phyloP scores from a whole-genome alignment of 352 stramenopile species.

The Saprolegnia parasitica region DNA sequence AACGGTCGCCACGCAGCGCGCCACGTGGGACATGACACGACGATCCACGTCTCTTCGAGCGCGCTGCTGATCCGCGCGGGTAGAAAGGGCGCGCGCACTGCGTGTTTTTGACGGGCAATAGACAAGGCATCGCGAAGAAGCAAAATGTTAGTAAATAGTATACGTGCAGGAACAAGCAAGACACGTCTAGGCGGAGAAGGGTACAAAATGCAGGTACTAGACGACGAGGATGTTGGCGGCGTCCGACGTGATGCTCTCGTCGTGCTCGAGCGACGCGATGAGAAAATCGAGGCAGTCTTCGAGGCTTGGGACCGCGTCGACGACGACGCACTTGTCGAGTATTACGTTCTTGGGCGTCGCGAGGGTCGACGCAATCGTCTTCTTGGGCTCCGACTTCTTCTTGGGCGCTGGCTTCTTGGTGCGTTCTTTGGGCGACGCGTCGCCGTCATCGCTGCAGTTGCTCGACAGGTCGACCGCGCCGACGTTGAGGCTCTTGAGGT shows the following conservation, averaged over 20 bases:
- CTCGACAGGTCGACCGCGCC: conserved; percentile 2
- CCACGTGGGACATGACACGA: conserved; percentile 3
- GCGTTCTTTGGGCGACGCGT: conserved; percentile 2
- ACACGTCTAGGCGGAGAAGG: background rate
- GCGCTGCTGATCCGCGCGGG: background rate
- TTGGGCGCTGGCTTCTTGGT: background rate
- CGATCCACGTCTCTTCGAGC: background rate
- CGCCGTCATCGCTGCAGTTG: conserved; percentile 6
- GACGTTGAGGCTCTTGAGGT: conserved; percentile 12
- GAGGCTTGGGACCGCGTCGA: conserved; percentile 35
- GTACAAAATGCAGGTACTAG: conserved; percentile 1
- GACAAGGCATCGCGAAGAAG: background rate
- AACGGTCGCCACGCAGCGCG: background rate
- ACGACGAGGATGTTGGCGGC: conserved; percentile 8
- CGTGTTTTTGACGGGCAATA: background rate
- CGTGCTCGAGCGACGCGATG: conserved; percentile 40
- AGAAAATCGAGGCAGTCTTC: conserved; percentile 55
- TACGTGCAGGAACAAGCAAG: background rate
- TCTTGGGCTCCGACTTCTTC: conserved; percentile 12
- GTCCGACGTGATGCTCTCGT: conserved; percentile 4
- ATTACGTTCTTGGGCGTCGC: conserved; percentile 12
- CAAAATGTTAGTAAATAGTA: conserved; percentile 1
- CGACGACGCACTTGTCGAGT: background rate
- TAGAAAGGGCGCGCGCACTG: background rate
- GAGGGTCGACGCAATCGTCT: conserved; percentile 9